Base-by-base conservation (phyloP, 352 stramenopile species). In the Globisporangium carolinianum region DNA sequence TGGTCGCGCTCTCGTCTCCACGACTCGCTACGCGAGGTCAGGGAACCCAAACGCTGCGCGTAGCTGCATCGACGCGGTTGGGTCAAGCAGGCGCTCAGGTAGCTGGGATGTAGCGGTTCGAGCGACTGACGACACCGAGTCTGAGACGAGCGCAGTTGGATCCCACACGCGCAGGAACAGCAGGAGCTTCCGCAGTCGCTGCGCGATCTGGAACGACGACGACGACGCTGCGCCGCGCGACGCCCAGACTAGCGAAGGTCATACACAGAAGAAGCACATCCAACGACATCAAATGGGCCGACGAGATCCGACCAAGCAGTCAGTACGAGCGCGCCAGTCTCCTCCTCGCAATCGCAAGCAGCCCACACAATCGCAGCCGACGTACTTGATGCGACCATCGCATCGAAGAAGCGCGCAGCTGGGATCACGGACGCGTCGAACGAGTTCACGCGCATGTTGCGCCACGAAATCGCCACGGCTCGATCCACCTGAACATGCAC, bases 141-240 rank as follows among this genome's bases (percentile, higher is more conserved):
- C 65, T 14, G 53, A 42, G 14, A 73, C 47, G n/a, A 86, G 57
- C 0, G 63, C 52, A 10, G 51, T 38, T 47, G 73, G 61, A 58
- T 86, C 76, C 76, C 76, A 86, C 39, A 76, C 60, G 41, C 75
- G 75, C 50, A 86, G 47, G 47, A 86, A 86, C 46, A 83, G 51
- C 39, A 83, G 47, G n/a, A 86, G 49, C 55, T 78, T 80, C 14
- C 66, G 65, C 14, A 86, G 48, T 48, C 78, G 76, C 46, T 83
- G 72, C 7, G 74, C 70, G 6, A 79, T 61, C 53, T 86, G 65
- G 43, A 83, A 60, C 10, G 63, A 45, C 14, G 67, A 68, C 24
- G 57, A 59, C 8, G 45, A 45, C 17, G 59, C 60, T 12, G 49
- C 38, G 35, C 55, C 57, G 41, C 47, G 49, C 8, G 64, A 63